Percentiles rank a stretch among this genome's conserved stretches.
Evolutionary conservation across 2,329 filamentous ascomycete genomes (phyloP).

Genomic region (Decorospora gaudefroyi): DNA sequence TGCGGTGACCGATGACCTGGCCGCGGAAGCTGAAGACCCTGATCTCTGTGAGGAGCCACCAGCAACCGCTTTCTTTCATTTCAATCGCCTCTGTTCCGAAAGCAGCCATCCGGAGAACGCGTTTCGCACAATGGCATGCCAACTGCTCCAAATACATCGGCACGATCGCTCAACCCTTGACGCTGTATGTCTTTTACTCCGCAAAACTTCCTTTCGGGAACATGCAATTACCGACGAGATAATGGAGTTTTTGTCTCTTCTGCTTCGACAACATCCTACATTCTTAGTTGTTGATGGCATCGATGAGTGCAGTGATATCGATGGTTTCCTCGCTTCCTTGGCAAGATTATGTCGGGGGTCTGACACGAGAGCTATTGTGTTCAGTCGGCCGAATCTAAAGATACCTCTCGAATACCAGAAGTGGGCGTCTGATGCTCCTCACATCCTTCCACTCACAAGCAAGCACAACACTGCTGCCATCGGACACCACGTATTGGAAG

Average conservation of each 20-base stretch:
- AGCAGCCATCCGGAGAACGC: slow-evolving; percentile 27
- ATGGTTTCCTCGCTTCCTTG: slow-evolving; percentile 25
- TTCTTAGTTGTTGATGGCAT: slow-evolving; percentile 40
- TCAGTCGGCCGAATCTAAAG: slow-evolving; percentile 32
- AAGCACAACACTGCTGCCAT: slow-evolving; percentile 28
- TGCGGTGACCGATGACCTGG: slow-evolving; percentile 31
- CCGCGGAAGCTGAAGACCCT: slow-evolving; percentile 24
- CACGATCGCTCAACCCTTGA: slow-evolving; percentile 33
- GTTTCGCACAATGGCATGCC: slow-evolving; percentile 31
- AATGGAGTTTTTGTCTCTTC: slow-evolving; percentile 28
- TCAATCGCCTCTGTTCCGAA: slow-evolving; percentile 24
- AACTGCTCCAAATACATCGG: slow-evolving; percentile 34
- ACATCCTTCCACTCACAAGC: slow-evolving; percentile 26
- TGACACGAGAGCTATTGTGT: slow-evolving; percentile 32
- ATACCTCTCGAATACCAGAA: slow-evolving; percentile 38
- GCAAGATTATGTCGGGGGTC: slow-evolving; percentile 31
- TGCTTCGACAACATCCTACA: slow-evolving; percentile 39
- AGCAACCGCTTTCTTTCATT: slow-evolving; percentile 33
- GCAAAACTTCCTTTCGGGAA: slow-evolving; percentile 29
- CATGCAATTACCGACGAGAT: slow-evolving; percentile 37
- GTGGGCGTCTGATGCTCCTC: slow-evolving; percentile 35
- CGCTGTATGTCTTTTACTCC: slow-evolving; percentile 33
- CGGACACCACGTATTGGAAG: slow-evolving; percentile 20
- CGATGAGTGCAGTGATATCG: slow-evolving; percentile 32
- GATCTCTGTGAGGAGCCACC: slow-evolving; percentile 32